A percentile compares a stretch with the other conserved stretches of the same genome.
These are phyloP conservation scores for Saccharomyces pastorianus DNA, from an alignment of 1,139 yeast species.

Conservation along the genomic window DNA sequence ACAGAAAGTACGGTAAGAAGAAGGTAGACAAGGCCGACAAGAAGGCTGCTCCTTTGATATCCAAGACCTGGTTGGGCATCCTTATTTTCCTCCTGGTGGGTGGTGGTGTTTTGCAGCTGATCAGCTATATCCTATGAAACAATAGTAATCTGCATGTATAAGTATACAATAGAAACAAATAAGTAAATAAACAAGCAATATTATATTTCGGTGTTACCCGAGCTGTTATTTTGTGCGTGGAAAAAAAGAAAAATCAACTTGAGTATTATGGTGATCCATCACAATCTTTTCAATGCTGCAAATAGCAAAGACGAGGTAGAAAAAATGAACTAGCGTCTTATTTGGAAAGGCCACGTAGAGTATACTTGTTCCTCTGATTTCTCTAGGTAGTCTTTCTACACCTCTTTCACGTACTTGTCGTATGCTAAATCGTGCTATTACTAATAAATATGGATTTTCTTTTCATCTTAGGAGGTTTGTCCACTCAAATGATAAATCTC, in stretches of 20 bases:
- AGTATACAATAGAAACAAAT: not conserved
- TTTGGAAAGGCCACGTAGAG: not conserved
- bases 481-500: not conserved
- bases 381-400: not conserved
- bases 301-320: not conserved
- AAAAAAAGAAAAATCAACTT: too few relatives aligned
- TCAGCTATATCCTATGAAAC: constrained; percentile 43
- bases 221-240: not conserved
- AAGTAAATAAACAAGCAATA: not conserved
- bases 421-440: not conserved
- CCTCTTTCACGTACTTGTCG: not conserved
- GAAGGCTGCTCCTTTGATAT: constrained; percentile 37
- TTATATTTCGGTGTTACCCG: not conserved
- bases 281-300: not conserved
- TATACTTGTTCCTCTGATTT: not conserved
- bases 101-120: constrained; percentile 69
- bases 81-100: constrained; percentile 70
- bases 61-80: constrained; percentile 34
- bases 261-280: not conserved
- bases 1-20: constrained; percentile 58
- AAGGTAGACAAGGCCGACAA: constrained; percentile 32
- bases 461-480: not conserved
- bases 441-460: not conserved
- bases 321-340: too few relatives aligned
- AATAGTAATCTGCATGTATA: not conserved